phyloP scores from a whole-genome alignment of 768 basidiomycete genomes.

The Porphyrellus cyaneotinctus region DNA sequence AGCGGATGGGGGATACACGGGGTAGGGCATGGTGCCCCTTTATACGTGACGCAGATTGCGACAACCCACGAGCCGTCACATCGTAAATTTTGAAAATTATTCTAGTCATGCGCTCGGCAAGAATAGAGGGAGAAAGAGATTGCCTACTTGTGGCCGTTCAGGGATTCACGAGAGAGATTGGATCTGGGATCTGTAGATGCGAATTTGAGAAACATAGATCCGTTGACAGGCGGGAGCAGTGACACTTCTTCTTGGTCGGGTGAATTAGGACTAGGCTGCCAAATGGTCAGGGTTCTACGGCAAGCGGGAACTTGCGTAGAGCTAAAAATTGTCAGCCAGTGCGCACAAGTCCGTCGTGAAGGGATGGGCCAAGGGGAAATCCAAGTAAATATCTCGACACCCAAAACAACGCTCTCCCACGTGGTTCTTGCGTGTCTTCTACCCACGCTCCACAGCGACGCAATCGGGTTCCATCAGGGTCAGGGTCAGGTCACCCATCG shows the following conservation, averaged over 20 bases:
- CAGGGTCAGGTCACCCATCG: slow-evolving; percentile 15
- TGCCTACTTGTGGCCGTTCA: slow-evolving; percentile 29
- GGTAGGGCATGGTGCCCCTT: slow-evolving; percentile 23
- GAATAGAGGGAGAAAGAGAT: slow-evolving; percentile 33
- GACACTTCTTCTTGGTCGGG: no score
- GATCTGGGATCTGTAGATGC: slow-evolving; percentile 32
- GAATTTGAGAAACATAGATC: slow-evolving; percentile 32
- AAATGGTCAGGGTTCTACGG: slow-evolving; percentile 8
- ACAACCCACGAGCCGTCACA: slow-evolving; percentile 25
- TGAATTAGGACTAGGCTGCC: slow-evolving; percentile 21
- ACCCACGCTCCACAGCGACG: slow-evolving; percentile 8
- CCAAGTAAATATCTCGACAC: slow-evolving; percentile 19
- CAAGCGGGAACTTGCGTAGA: slow-evolving; percentile 22
- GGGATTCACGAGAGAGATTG: slow-evolving; percentile 34
- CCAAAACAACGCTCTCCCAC: slow-evolving; percentile 19
- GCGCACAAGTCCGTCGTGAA: slow-evolving; percentile 11
- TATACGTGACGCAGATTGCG: slow-evolving; percentile 24
- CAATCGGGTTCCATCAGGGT: slow-evolving; percentile 11
- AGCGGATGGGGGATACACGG: slow-evolving; percentile 13
- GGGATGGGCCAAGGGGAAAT: slow-evolving; percentile 11
- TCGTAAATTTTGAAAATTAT: slow-evolving; percentile 25
- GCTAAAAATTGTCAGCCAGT: slow-evolving; percentile 13
- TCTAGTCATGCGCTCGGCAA: slow-evolving; percentile 25
- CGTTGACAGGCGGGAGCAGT: slow-evolving; percentile 23
- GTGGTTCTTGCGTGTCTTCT: slow-evolving; percentile 23